phyloP scores from a whole-genome alignment of 2,329 filamentous ascomycete species.

The Ascochyta fabae region DNA sequence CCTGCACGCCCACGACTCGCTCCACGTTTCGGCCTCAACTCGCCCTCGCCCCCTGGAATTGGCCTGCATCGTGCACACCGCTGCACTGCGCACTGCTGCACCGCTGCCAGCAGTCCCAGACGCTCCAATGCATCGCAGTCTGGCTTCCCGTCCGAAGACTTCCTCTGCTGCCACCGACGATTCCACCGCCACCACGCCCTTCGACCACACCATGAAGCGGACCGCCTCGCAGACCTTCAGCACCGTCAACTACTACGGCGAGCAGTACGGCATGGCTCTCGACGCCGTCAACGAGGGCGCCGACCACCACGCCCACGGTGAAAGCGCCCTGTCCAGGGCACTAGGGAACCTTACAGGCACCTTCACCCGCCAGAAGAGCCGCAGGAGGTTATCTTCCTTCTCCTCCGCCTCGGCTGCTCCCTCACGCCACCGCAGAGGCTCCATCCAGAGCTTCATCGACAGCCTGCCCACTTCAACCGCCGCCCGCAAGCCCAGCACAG shows the following conservation, averaged over 20 bases:
- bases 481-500: constrained; percentile 28
- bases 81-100: constrained; percentile 12
- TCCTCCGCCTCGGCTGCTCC: constrained; percentile 32
- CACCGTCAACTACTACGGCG: constrained; percentile 32
- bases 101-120: constrained; percentile 11
- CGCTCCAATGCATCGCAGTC: constrained; percentile 45
- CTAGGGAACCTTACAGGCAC: constrained; percentile 36
- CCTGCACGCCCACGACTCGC: constrained; percentile 16
- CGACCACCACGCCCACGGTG: constrained; percentile 29
- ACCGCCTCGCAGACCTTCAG: constrained; percentile 49
- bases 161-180: constrained; percentile 54
- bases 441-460: constrained; percentile 38
- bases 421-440: constrained; percentile 35
- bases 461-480: constrained; percentile 23
- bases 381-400: constrained; percentile 43
- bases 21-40: constrained; percentile 15
- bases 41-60: constrained; percentile 18
- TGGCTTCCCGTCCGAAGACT: constrained; percentile 49
- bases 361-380: constrained; percentile 43
- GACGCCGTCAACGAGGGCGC: constrained; percentile 41
- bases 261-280: constrained; percentile 31
- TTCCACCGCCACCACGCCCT: constrained; percentile 27
- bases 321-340: constrained; percentile 40
- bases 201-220: constrained; percentile 44
- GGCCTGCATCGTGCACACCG: constrained; percentile 16